phyloP scores from a whole-genome alignment of 331 rosid species.

The Acacia pycnantha region DNA sequence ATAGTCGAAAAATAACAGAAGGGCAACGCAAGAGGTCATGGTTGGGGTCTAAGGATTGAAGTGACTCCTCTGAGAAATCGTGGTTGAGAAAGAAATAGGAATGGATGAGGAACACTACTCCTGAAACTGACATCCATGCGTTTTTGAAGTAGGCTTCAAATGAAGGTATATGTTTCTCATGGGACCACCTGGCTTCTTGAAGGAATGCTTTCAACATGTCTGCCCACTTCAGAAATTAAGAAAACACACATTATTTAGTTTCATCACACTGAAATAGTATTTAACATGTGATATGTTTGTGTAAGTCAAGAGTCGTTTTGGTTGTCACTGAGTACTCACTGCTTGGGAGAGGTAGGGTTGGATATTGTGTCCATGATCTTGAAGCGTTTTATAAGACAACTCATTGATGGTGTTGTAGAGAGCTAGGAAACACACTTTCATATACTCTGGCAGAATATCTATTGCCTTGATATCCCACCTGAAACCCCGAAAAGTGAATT shows the following conservation, averaged over 20 bases:
- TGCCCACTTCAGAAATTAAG: conserved; percentile 42
- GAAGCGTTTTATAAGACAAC: conserved; percentile 39
- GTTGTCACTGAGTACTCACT: conserved; percentile 8
- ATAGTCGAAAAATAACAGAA: conserved; percentile 47
- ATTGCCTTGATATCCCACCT: conserved; percentile 54
- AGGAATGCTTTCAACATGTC: conserved; percentile 24
- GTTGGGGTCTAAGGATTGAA: conserved; percentile 30
- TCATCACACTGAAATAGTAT: not conserved
- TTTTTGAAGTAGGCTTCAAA: too few relatives aligned
- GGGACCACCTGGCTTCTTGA: conserved; percentile 18
- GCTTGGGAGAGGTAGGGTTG: conserved; percentile 51
- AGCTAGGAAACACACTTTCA: conserved; percentile 65
- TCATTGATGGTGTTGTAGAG: conserved; percentile 59
- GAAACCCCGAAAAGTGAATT: not conserved
- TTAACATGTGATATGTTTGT: not conserved
- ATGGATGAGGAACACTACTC: conserved; percentile 31
- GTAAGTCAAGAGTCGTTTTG: not conserved
- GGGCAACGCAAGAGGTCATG: conserved; percentile 40
- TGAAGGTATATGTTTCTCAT: too few relatives aligned
- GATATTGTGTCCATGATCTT: conserved; percentile 37
- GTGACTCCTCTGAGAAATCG: conserved; percentile 38
- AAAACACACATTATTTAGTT: not conserved
- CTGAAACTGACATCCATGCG: not conserved
- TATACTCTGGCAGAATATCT: conserved; percentile 42
- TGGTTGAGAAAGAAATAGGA: conserved; percentile 34